phyloP scores from a whole-genome alignment of 2,329 filamentous ascomycete species.

The Plenodomus lindquistii region DNA sequence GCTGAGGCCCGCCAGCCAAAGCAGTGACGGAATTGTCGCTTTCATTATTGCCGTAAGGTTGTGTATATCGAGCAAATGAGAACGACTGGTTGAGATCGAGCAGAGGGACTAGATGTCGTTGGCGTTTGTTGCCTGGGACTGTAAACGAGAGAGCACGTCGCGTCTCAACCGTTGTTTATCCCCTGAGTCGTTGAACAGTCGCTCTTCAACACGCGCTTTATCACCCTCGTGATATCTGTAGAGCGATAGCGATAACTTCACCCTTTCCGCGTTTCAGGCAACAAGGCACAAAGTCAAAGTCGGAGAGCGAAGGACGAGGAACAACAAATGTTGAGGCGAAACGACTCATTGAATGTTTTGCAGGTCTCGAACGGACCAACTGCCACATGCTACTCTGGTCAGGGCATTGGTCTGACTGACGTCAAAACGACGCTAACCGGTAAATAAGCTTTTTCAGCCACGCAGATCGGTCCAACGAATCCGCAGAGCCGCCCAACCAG shows the following conservation, averaged over 20 bases:
- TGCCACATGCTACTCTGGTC: constrained; percentile 6
- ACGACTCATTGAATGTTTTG: background rate
- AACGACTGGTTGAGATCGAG: background rate
- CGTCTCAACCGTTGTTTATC: background rate
- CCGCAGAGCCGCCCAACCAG: constrained; percentile 12
- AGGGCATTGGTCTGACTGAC: constrained; percentile 23
- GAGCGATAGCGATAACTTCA: background rate
- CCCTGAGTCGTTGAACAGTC: background rate
- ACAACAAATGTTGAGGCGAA: background rate
- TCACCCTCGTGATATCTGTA: background rate
- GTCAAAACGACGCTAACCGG: constrained; percentile 10
- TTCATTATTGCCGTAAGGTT: constrained; percentile 22
- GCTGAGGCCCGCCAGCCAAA: constrained; percentile 31
- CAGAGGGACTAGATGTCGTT: background rate
- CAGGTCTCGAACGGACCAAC: constrained; percentile 10
- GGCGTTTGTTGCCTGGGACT: background rate
- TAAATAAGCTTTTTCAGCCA: constrained; percentile 12
- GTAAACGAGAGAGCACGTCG: background rate
- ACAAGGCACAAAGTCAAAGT: background rate
- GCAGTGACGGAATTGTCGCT: constrained; percentile 18
- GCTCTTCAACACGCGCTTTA: background rate
- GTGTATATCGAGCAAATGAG: background rate
- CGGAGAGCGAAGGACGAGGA: background rate
- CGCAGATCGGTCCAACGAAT: constrained; percentile 18
- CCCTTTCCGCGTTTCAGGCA: background rate